Evolutionary conservation across 2,329 filamentous ascomycete genomes (phyloP).

Genomic region (Exophiala calicioides): DNA sequence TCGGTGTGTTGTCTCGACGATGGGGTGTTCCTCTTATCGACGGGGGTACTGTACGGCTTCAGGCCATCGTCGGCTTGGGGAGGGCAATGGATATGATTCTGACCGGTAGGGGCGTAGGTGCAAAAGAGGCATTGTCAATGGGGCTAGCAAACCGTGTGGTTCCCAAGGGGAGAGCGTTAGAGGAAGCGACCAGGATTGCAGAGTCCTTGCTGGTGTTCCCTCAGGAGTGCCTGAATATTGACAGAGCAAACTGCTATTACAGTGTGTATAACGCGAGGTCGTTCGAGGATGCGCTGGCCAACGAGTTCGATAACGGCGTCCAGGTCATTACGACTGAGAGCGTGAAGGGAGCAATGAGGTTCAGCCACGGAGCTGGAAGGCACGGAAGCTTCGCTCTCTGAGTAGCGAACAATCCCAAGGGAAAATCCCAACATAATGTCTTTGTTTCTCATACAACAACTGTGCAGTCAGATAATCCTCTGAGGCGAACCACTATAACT

Average conservation of each 20-base stretch:
- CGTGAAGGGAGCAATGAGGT: constrained; percentile 42
- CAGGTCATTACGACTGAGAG: constrained; percentile 48
- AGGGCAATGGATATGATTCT: constrained; percentile 60
- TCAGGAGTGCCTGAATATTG: constrained; percentile 53
- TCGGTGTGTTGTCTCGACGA: constrained; percentile 58
- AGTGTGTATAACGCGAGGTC: constrained; percentile 50
- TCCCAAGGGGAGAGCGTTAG: constrained; percentile 49
- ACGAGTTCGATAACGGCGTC: constrained; percentile 49
- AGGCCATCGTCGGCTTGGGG: constrained; percentile 53
- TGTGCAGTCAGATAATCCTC: not conserved
- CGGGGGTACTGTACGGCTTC: constrained; percentile 55
- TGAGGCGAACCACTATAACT: no score
- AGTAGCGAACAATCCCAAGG: no score
- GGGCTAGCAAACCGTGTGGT: constrained; percentile 57
- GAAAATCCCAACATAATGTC: not conserved
- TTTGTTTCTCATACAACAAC: not conserved
- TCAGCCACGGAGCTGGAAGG: constrained; percentile 42
- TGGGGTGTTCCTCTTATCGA: constrained; percentile 55
- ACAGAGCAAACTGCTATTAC: constrained; percentile 53
- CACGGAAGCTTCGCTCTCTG: constrained; percentile 34
- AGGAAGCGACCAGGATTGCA: constrained; percentile 52
- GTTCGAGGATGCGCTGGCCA: constrained; percentile 52
- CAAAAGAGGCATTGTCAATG: constrained; percentile 53
- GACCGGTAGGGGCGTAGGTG: constrained; percentile 51
- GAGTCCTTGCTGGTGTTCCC: constrained; percentile 51